Conservation (phyloP, 495 filamentous ascomycete genomes). For the Aspergillus sclerotioniger region DNA sequence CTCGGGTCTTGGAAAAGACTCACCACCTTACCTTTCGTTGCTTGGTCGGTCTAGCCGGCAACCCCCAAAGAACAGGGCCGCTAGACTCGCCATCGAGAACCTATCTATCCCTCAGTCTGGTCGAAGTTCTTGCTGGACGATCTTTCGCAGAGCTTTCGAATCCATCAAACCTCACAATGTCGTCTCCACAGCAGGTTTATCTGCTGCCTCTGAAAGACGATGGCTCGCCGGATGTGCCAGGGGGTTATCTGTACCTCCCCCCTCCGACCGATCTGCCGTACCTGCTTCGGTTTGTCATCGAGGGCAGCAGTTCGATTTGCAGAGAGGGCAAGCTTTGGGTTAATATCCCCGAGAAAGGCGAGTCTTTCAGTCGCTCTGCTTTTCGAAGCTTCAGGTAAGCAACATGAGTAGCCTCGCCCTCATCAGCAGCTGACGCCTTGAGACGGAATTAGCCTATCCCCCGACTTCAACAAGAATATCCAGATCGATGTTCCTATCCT, state of each 20-base stretch:
- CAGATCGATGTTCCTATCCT: constrained; percentile 84
- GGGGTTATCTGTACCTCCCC: constrained; percentile 87
- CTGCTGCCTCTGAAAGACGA: constrained; percentile 85
- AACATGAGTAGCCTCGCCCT: constrained; percentile 7
- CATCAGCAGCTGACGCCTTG: constrained; percentile 18
- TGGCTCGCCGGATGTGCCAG: constrained; percentile 85
- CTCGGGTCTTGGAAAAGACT: neutral
- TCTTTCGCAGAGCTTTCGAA: neutral
- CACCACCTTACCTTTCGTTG: neutral
- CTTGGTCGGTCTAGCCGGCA: neutral
- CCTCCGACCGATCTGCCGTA: constrained; percentile 70
- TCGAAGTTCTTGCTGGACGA: neutral
- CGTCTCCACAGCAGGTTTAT: constrained; percentile 60
- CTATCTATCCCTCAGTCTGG: neutral
- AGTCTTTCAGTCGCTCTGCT: constrained; percentile 67
- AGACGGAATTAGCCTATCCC: constrained; percentile 62
- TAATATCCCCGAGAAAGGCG: constrained; percentile 78
- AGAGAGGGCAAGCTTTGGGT: constrained; percentile 92
- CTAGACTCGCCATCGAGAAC: neutral
- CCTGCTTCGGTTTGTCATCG: constrained; percentile 84
- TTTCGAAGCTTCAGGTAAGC: constrained; percentile 84
- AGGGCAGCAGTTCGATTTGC: constrained; percentile 95
- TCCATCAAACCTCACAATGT: constrained; percentile 23
- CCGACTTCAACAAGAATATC: constrained; percentile 89
- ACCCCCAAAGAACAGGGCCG: neutral